Evolutionary conservation across 176 grass and related monocot genomes (phyloP).

Genomic region (Typha latifolia): DNA sequence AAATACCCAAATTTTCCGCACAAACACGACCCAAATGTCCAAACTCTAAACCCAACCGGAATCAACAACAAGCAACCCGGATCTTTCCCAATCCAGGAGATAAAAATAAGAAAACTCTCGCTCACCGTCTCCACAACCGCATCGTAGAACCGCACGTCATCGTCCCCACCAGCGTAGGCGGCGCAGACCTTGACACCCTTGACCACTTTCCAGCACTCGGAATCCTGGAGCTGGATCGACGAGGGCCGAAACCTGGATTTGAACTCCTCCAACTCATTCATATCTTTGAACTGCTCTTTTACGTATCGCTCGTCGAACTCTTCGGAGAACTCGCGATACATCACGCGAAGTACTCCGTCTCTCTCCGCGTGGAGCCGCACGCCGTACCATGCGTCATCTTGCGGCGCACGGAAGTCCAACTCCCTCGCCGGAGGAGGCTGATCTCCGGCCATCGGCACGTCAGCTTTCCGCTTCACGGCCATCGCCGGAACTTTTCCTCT

Average conservation of each 20-base stretch:
- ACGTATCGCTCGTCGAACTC: constrained; percentile 13
- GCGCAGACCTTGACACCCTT: constrained; percentile 3
- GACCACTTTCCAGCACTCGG: neutral
- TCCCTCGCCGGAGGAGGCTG: constrained; percentile 3
- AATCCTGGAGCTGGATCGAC: constrained; percentile 13
- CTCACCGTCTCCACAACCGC: constrained; percentile 8
- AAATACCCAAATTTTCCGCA: too few species aligned
- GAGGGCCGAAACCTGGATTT: neutral
- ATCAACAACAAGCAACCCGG: too few species aligned
- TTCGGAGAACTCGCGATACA: constrained; percentile 22
- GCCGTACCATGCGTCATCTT: constrained; percentile 26
- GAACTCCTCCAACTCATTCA: constrained; percentile 1
- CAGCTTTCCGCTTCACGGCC: neutral
- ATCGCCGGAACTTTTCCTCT: neutral
- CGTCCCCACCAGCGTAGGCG: constrained; percentile 1
- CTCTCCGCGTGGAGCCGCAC: constrained; percentile 4
- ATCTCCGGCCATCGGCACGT: neutral
- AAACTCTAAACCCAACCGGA: too few species aligned
- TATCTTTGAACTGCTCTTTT: neutral
- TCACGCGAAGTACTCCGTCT: constrained; percentile 9
- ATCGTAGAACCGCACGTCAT: constrained; percentile 6
- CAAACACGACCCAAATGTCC: too few species aligned
- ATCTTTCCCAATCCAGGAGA: too few species aligned
- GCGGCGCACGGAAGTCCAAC: constrained; percentile 15
- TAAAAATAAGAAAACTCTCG: neutral